Evolutionary conservation across 768 basidiomycete species (phyloP).

Genomic region (Cantharellus anzutake): DNA sequence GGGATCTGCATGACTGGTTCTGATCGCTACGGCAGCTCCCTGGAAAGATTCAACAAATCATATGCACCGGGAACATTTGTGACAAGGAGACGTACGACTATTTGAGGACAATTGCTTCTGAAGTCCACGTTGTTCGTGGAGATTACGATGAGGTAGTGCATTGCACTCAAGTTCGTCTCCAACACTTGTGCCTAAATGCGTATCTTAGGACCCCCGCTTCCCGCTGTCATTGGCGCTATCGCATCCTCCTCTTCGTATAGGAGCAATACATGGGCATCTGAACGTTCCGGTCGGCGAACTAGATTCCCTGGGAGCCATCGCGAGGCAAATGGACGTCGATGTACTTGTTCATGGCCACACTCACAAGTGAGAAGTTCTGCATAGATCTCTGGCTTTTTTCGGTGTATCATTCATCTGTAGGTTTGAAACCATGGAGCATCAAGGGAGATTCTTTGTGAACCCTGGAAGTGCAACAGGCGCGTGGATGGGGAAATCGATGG

Average conservation of each 20-base stretch:
- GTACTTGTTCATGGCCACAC: conserved; percentile 88
- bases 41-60: conserved; percentile 94
- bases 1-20: neutral
- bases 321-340: conserved; percentile 95
- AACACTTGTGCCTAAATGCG: neutral
- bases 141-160: conserved; percentile 78
- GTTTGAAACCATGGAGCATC: conserved; percentile 87
- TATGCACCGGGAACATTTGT: conserved; percentile 94
- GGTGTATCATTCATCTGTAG: conserved; percentile 21
- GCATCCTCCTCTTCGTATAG: conserved; percentile 77
- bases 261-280: conserved; percentile 88
- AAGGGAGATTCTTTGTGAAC: conserved; percentile 85
- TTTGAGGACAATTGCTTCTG: conserved; percentile 80
- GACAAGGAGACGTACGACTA: conserved; percentile 97
- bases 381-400: neutral
- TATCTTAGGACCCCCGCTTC: conserved; percentile 38
- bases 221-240: conserved; percentile 64
- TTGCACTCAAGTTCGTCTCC: neutral
- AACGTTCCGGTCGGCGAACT: conserved; percentile 81
- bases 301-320: conserved; percentile 72
- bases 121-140: conserved; percentile 79
- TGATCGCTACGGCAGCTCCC: conserved; percentile 28
- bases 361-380: conserved; percentile 45
- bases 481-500: conserved; percentile 50
- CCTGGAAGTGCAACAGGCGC: conserved; percentile 92